Base-by-base conservation (phyloP, 2,329 filamentous ascomycete species). In the Cladophialophora psammophila region DNA sequence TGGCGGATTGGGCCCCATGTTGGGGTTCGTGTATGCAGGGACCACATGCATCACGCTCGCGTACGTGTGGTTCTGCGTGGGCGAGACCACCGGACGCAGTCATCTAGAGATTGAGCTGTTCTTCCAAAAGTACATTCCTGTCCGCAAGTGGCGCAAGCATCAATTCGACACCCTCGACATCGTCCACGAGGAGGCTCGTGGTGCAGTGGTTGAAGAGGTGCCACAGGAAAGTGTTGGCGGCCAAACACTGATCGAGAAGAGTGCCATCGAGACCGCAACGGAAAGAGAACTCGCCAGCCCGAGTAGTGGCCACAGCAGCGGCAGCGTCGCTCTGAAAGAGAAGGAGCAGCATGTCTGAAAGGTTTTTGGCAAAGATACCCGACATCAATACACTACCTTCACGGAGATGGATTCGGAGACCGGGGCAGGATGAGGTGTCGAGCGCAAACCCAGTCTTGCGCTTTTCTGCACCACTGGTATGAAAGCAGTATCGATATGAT, bases 101-200 rank as follows among this genome's bases (percentile, higher is more conserved):
- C 70, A 72, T 15, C 77, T 81, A 61, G 79, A 82, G 63, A 77
- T 82, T 35, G 74, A 76, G 26, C 68, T 74, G 12, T 77, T 82
- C 70, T 82, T 82, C 68, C 72, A 74, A n/a, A 76, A 80, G 36
- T 61, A 67, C 6, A 74, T 80, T 36, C 76, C 76, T 5, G 76
- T 74, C 15, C 66, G 76, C n/a, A 56, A 77, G 68, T 79, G 78
- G 77, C 59, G 59, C 7, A 12, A 15, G 9, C 53, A 66, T 32
- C 53, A n/a, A 3, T 58, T 64, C 15, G 31, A 26, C 45, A 36
- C 31, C 31, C 53, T 38, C 15, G 53, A 34, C 53, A 35, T 55
- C 31, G 32, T 55, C 31, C n/a, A n/a, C 18, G 31, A 35, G 8
- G 31, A 34, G 7, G n/a, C 48, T n/a, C 8, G 15, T 20, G 10